These are phyloP conservation scores for Silene latifolia DNA, from an alignment of 148 eudicot genomes.

Conservation along the genomic window DNA sequence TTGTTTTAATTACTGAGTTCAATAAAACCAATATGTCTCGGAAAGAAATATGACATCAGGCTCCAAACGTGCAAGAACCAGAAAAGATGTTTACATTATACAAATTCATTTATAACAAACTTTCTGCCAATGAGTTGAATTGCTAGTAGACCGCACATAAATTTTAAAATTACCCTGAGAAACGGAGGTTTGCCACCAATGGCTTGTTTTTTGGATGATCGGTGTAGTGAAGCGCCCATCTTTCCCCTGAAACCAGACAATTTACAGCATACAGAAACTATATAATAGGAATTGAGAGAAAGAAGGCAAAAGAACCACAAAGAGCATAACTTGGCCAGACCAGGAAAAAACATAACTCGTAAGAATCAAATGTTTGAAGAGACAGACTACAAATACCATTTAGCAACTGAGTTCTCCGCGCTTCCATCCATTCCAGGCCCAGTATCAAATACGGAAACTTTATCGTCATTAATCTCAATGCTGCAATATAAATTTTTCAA, in stretches of 20 bases:
- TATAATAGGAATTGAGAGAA: not conserved
- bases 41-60: not conserved
- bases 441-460: constrained; percentile 52
- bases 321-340: not conserved
- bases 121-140: not conserved
- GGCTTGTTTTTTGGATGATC: constrained; percentile 46
- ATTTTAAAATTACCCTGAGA: constrained; percentile 41
- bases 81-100: not conserved
- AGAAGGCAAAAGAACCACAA: not conserved
- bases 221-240: constrained; percentile 66
- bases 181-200: constrained; percentile 76
- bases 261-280: not conserved
- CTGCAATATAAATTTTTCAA: constrained; percentile 39
- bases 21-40: too few relatives aligned
- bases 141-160: too few relatives aligned
- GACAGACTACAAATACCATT: constrained; percentile 44
- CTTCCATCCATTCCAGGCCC: constrained; percentile 81
- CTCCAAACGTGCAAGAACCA: not conserved
- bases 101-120: not conserved
- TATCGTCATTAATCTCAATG: constrained; percentile 36
- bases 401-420: constrained; percentile 50
- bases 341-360: not conserved
- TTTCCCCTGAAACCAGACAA: constrained; percentile 49
- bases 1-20: too few relatives aligned
- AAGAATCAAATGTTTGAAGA: not conserved